Evolutionary conservation across 2,329 filamentous ascomycete species (phyloP).

Genomic region (Neopestalotiopsis clavispora): DNA sequence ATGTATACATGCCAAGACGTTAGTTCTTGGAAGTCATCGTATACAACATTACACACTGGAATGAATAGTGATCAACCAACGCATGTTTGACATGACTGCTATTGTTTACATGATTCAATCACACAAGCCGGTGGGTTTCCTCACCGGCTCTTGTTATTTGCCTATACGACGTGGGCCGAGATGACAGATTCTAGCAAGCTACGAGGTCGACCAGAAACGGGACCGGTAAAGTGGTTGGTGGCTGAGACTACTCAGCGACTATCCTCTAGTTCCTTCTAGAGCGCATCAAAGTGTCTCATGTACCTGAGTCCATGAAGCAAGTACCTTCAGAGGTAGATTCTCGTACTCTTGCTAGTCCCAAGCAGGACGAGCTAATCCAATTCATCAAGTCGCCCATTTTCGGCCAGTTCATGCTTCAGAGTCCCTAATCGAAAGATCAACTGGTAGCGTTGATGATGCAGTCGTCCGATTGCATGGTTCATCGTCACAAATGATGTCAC

Average conservation of each 20-base stretch:
- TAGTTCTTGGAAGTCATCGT: neutral
- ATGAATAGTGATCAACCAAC: neutral
- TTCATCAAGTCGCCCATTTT: neutral
- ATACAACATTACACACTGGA: neutral
- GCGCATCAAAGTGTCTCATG: neutral
- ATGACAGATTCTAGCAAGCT: neutral
- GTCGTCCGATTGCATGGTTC: neutral
- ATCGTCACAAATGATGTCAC: neutral
- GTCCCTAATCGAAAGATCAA: neutral
- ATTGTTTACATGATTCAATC: neutral
- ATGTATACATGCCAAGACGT: neutral
- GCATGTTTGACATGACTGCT: neutral
- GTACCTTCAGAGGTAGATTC: neutral
- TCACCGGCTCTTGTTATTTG: neutral
- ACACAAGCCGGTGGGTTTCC: neutral
- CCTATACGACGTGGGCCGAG: neutral
- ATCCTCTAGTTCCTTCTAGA: constrained; percentile 1
- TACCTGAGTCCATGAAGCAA: neutral
- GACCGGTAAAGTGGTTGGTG: neutral
- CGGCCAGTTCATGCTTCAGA: neutral
- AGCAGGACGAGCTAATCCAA: neutral
- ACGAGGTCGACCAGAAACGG: neutral
- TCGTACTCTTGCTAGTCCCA: neutral
- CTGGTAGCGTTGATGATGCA: neutral
- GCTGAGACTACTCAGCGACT: neutral